These are phyloP conservation scores for Vitis hybrid DNA, from an alignment of 177 flowering plant species.

Conservation along the genomic window DNA sequence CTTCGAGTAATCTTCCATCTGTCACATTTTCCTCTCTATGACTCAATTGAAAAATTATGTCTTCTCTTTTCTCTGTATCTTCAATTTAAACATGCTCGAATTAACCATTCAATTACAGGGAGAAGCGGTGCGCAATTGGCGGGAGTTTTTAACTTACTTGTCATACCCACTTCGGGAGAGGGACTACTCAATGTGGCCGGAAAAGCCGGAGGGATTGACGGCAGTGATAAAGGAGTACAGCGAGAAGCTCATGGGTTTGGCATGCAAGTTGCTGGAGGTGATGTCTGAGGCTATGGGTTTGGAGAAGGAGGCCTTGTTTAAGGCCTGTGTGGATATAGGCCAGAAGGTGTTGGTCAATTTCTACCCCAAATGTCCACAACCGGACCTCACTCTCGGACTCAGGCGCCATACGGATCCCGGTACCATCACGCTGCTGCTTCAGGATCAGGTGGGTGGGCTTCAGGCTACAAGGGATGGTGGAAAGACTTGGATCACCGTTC, in stretches of 20 bases:
- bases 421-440: constrained; percentile 80
- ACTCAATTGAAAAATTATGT: not conserved
- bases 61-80: too few species aligned
- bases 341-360: constrained; percentile 82
- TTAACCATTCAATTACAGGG: constrained; percentile 40
- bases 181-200: constrained; percentile 92
- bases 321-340: constrained; percentile 92
- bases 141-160: constrained; percentile 85
- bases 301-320: constrained; percentile 67
- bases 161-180: constrained; percentile 64
- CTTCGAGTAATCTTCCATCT: constrained; percentile 43
- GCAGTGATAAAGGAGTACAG: constrained; percentile 64
- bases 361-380: constrained; percentile 92
- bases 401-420: constrained; percentile 94
- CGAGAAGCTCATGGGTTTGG: constrained; percentile 65
- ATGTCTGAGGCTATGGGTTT: constrained; percentile 88
- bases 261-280: constrained; percentile 74
- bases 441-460: constrained; percentile 88
- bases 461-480: constrained; percentile 91
- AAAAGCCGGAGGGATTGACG: constrained; percentile 81
- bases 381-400: constrained; percentile 83
- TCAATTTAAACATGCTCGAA: too few species aligned
- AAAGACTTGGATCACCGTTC: constrained; percentile 88
- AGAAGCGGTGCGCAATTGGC: constrained; percentile 85
- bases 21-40: too few species aligned